Percentiles rank a stretch among this genome's conserved stretches.
phyloP scores from a whole-genome alignment of 345 rosid species.

The Euphorbia peplus region DNA sequence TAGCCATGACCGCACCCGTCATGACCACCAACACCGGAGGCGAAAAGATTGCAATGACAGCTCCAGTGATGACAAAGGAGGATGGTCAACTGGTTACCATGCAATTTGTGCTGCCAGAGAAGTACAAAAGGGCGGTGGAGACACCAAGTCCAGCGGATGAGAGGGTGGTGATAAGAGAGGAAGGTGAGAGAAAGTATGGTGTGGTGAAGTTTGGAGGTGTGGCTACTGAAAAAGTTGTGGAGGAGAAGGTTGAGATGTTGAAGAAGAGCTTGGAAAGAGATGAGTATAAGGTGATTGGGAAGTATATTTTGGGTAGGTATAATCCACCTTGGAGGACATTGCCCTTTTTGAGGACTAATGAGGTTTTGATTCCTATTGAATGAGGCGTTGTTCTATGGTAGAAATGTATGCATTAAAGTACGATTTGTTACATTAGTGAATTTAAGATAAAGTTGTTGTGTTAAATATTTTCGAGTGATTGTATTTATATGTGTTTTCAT shows the following conservation, averaged over 20 bases:
- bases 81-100: slow-evolving; percentile 56
- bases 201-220: slow-evolving; percentile 67
- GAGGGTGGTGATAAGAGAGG: slow-evolving; percentile 72
- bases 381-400: slow-evolving; percentile 26
- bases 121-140: slow-evolving; percentile 66
- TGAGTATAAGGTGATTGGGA: slow-evolving; percentile 62
- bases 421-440: too few relatives aligned
- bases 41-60: slow-evolving; percentile 79
- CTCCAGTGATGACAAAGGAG: slow-evolving; percentile 71
- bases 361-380: slow-evolving; percentile 71
- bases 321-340: slow-evolving; percentile 82
- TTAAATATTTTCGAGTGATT: too few relatives aligned
- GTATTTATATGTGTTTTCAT: too few relatives aligned
- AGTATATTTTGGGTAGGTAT: slow-evolving; percentile 66
- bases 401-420: too few relatives aligned
- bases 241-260: slow-evolving; percentile 63
- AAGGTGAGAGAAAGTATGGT: slow-evolving; percentile 66
- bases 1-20: slow-evolving; percentile 84
- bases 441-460: too few relatives aligned
- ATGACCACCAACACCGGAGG: slow-evolving; percentile 51
- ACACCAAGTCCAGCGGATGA: slow-evolving; percentile 87
- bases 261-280: slow-evolving; percentile 61
- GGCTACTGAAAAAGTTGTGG: slow-evolving; percentile 60
- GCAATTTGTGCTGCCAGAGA: slow-evolving; percentile 77
- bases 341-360: slow-evolving; percentile 73